phyloP scores from a whole-genome alignment of 2,329 filamentous ascomycete genomes.

The Chalaropsis thielavioides region DNA sequence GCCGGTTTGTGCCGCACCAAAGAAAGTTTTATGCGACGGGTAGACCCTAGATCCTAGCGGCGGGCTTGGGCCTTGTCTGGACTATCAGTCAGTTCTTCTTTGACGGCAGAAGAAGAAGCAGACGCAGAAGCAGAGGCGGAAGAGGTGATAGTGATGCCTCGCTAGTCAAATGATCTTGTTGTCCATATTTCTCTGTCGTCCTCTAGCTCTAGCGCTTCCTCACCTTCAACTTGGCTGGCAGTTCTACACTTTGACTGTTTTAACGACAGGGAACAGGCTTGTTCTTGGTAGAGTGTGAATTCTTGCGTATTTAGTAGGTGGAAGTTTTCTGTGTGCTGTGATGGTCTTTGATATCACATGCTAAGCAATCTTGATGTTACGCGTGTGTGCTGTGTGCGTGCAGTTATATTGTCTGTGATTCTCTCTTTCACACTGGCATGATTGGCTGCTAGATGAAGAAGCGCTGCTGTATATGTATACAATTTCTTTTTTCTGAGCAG shows the following conservation, averaged over 20 bases:
- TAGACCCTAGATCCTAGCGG: neutral
- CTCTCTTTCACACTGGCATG: neutral
- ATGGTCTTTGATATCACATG: neutral
- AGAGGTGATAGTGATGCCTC: neutral
- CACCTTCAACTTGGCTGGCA: too few relatives aligned
- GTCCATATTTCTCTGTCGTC: neutral
- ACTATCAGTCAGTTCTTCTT: neutral
- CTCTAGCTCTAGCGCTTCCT: neutral
- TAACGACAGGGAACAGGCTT: neutral
- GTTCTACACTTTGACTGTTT: too few relatives aligned
- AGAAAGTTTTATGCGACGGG: neutral
- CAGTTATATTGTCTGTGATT: neutral
- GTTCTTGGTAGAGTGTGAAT: neutral
- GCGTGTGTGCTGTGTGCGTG: neutral
- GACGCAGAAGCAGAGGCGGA: neutral
- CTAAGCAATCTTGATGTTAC: too few relatives aligned
- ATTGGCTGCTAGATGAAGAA: neutral
- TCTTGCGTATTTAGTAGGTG: neutral
- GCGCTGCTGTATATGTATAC: neutral
- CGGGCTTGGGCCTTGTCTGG: neutral
- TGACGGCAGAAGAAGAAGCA: neutral
- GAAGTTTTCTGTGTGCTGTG: neutral
- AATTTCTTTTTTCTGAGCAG: neutral
- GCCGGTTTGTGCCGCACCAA: neutral
- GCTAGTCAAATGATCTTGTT: neutral